Evolutionary conservation across 169 alveolate species (phyloP), one percentile per base, ranked within the genome.

Genomic region (Cryptosporidium sp.): DNA sequence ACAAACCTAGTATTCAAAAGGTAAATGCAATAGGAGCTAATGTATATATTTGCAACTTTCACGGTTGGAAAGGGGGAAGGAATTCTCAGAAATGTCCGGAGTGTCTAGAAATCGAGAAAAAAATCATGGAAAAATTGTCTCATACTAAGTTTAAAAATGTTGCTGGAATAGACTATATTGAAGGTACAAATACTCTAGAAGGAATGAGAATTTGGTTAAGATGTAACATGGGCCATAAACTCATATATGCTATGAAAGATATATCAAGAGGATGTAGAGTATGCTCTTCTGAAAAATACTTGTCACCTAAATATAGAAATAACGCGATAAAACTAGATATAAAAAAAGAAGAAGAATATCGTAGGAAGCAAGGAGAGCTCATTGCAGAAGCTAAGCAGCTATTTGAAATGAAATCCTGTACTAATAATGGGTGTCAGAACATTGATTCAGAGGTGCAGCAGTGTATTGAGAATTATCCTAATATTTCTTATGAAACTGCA

Each of bases 21-120:
- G 41, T 71, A n/a, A 50, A 51, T 50, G 31, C 39, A 23, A 50
- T 21, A 16, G 61, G 69, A 71, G 26, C 12, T 29, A 43, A 31
- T 14, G 48, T n/a, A 31, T 3, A 50, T 29, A 59, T 65, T 26
- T 80, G 89, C 29, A 61, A 80, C 29, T 80, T 80, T 41, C 89
- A 80, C 29, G 89, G 89, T 8, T 80, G 89, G 89, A 80, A 80
- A 43, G 74, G 89, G n/a, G 89, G 89, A 41, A 39, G 41, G 18
- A 59, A 65, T 26, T 31, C 70, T 26, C 89, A 80, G 21, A 80
- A 65, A 45, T 80, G 89, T 33, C 89, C 89, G 1, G 89, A 80
- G 62, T 80, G 89, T 65, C 18, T 65, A n/a, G 89, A 80, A 43
- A 59, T 80, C 12, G 89, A 80, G 68, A 80, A 59, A 26, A 80